phyloP scores from a whole-genome alignment of 2,329 filamentous ascomycete genomes.

The Diaporthe sp. region DNA sequence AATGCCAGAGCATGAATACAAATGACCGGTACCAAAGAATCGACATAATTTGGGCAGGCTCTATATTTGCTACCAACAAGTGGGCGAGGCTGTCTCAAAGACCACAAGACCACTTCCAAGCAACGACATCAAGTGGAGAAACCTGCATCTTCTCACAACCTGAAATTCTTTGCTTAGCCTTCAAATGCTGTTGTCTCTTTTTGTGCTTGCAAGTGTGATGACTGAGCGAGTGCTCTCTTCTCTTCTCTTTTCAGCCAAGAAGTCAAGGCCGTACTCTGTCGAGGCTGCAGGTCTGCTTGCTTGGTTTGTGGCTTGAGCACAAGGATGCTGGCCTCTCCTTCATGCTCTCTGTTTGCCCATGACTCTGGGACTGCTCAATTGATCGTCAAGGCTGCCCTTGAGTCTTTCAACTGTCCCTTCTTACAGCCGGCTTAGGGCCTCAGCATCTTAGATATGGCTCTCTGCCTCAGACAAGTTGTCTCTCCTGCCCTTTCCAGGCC shows the following conservation, averaged over 20 bases:
- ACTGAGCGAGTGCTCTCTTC: background rate
- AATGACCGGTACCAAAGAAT: background rate
- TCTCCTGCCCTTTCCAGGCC: background rate
- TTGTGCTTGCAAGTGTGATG: background rate
- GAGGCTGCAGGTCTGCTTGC: background rate
- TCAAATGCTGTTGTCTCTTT: background rate
- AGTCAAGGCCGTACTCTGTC: background rate
- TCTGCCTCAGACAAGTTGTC: background rate
- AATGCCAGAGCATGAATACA: background rate
- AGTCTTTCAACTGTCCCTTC: background rate
- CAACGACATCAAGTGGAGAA: background rate
- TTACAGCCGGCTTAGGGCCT: background rate
- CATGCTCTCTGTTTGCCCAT: background rate
- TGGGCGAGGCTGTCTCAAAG: background rate
- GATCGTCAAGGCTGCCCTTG: background rate
- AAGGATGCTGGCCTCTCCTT: background rate
- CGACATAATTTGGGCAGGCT: background rate
- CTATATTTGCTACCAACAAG: background rate
- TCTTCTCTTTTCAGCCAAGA: background rate
- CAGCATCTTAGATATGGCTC: background rate
- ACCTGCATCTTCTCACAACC: background rate
- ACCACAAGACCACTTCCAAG: background rate
- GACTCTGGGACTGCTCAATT: background rate
- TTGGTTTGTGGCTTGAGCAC: background rate
- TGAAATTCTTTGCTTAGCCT: background rate